Base-by-base conservation (phyloP, 352 stramenopile species). In the Globisporangium barbulae region DNA sequence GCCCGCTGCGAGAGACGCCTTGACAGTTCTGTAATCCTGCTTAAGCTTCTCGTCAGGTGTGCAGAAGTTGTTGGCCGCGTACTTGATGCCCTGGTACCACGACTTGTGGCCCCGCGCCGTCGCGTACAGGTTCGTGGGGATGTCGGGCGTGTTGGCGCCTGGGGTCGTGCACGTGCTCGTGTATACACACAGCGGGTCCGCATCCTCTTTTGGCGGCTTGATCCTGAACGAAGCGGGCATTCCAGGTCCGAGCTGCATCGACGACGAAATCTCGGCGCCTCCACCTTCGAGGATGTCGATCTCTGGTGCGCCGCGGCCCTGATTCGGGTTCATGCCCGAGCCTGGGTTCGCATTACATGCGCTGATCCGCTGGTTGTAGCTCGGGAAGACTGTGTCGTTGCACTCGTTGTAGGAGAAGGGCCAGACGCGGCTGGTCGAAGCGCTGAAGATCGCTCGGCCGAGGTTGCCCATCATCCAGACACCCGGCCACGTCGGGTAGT, bases 201-300 rank as follows among this genome's bases (percentile, higher is more conserved):
- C 68, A 2, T 28, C 25, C 25, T 56, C 65, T 22, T 70, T 47
- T 1, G 41, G n/a, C 4, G 41, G 41, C 13, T 47, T 21, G 41
- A 47, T 47, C 5, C 13, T n/a, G 41, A 47, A 47, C 13, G 13
- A 68, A 0, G 75, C 33, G 41, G 59, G 72, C 9, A 60, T 52
- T 52, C 80, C 80, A 0, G 83, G 83, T 0, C 76, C 83, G 37
- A 91, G 82, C 67, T 90, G 82, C 47, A 91, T 85, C 2, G 82
- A 91, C 8, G 80, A 88, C 41, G 80, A 90, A 53, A 89, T 86
- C 0, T 28, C 25, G 73, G 78, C 12, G 74, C 80, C 82, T 22
- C 80, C 80, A 30, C 80, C 90, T 86, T 99, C 96, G 33, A 99
- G 74, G n/a, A 99, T 78, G 75, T 99, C 96, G 70, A 99, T 98